Evolutionary conservation across 2,329 filamentous ascomycete species (phyloP), one percentile per base, ranked within the genome.

Genomic region (Neocatenulostroma microsporum): DNA sequence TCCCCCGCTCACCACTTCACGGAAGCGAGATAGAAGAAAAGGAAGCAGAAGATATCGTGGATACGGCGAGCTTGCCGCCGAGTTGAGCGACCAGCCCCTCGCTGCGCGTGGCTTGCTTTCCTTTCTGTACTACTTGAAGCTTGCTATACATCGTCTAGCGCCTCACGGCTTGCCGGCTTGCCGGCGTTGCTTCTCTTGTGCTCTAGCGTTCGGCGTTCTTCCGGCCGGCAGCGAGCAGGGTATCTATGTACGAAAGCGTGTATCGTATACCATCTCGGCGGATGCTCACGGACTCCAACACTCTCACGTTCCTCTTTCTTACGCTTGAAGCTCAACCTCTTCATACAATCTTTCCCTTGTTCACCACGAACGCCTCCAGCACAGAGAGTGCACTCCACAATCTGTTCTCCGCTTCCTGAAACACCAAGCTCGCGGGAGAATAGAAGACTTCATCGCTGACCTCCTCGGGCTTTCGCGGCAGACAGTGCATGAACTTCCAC

Each of bases 401-500:
- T 47, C 91, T 78, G 58, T 98, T 98, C 67, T 96, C 88, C 0
- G 86, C 91, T 63, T 98, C 91, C 2, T 77, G 78, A 66, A 95
- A 98, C 3, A 96, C 91, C 18, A 98, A 68, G 25, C 84, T 94
- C 54, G 82, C 74, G 0, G 76, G 71, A 31, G 84, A 80, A 62
- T 96, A 95, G 58, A 98, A 96, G 2, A 98, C 88, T 56, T 91
- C 87, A 55, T 98, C 89, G 40, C 75, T 78, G 21, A 98, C 91
- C 66, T 98, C 91, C 62, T 98, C 89, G 0, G 76, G 76, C 58
- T 98, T 88, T 45, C 91, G 76, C 11, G 91, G 91, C 41, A 98
- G 65, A 61, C 91, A 98, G 68, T 98, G 91, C 91, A 98, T 95
- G 61, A 98, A 98, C 63, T 85, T 87, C 91, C 91, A 98, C 45